Base-by-base conservation (phyloP, 495 filamentous ascomycete genomes). In the Lineolata rhizophorae region DNA sequence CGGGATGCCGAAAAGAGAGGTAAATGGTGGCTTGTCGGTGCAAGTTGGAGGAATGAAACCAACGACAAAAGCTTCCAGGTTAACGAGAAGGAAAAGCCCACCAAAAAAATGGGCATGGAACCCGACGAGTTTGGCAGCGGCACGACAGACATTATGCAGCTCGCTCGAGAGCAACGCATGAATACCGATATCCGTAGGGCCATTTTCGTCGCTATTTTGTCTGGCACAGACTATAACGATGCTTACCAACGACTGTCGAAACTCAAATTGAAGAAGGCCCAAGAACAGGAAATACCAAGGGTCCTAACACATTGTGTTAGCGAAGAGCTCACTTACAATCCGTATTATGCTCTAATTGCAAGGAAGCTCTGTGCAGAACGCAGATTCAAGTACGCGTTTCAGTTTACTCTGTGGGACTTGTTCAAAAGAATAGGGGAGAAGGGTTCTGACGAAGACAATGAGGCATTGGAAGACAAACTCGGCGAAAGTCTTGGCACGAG, bases 1-100 rank as follows among this genome's bases (percentile, higher is more conserved):
- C 64, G 63, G 33, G 62, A 85, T 34, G 72, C 70, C 2, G 72
- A 82, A 14, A 82, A 75, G 41, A 80, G 76, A 51, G 87, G 87
- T 2, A 94, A 92, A 58, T 95, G 87, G 90, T 95, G 87, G 87
- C 65, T 95, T 21, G 74, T 93, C 16, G 85, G 87, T 27, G 83
- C 85, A 9, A 90, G 81, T 51, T 93, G 82, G 75, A 70, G 36
- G 24, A 47, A 44, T 20, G 42, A 48, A 20, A 38, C 43, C 24
- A 11, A 18, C 1, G 45, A 50, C 3, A 37, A 35, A 31, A 38
- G 52, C 5, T 35, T 43, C 3, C 40, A 49, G 15, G n/a, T 46
- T 42, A 31, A 29, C 18, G 29, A 36, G 14, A 29, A 36, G 16
- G 25, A 31, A 16, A 55, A 36, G 39, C 45, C 39, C 48, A 35